These are phyloP conservation scores for Xylariaceae sp. DNA, from an alignment of 2,329 filamentous ascomycete species.

Conservation along the genomic window DNA sequence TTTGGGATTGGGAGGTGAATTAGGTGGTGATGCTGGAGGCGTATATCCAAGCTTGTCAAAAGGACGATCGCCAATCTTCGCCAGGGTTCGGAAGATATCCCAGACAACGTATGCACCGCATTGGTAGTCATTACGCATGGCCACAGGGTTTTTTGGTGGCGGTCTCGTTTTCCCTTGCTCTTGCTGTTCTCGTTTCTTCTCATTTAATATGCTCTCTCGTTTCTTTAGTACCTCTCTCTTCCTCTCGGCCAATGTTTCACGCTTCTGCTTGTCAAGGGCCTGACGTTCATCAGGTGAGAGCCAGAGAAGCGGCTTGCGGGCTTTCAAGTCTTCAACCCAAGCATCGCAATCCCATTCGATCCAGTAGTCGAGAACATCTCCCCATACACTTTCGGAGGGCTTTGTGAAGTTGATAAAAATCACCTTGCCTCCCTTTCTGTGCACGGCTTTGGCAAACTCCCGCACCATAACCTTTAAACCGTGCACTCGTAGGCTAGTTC, in stretches of 20 bases:
- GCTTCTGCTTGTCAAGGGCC: conserved; percentile 39
- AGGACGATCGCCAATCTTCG: conserved; percentile 28
- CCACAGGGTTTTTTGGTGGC: conserved; percentile 30
- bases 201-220: conserved; percentile 20
- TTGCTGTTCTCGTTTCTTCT: conserved; percentile 21
- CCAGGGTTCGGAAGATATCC: conserved; percentile 31
- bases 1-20: conserved; percentile 18
- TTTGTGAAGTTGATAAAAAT: conserved; percentile 70
- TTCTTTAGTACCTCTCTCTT: conserved; percentile 26
- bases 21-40: conserved; percentile 35
- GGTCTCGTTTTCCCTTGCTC: conserved; percentile 20
- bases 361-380: conserved; percentile 68
- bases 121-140: conserved; percentile 31
- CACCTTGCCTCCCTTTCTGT: conserved; percentile 61
- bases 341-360: conserved; percentile 70
- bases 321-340: conserved; percentile 61
- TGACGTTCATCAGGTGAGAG: conserved; percentile 40
- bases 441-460: conserved; percentile 66
- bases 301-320: conserved; percentile 56
- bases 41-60: conserved; percentile 31
- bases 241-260: conserved; percentile 30
- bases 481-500: conserved; percentile 65
- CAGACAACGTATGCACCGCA: conserved; percentile 31
- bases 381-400: conserved; percentile 66
- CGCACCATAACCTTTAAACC: conserved; percentile 65